These are phyloP conservation scores for Pythium aphanidermatum DNA, from an alignment of 352 stramenopile genomes.

Conservation along the genomic window DNA sequence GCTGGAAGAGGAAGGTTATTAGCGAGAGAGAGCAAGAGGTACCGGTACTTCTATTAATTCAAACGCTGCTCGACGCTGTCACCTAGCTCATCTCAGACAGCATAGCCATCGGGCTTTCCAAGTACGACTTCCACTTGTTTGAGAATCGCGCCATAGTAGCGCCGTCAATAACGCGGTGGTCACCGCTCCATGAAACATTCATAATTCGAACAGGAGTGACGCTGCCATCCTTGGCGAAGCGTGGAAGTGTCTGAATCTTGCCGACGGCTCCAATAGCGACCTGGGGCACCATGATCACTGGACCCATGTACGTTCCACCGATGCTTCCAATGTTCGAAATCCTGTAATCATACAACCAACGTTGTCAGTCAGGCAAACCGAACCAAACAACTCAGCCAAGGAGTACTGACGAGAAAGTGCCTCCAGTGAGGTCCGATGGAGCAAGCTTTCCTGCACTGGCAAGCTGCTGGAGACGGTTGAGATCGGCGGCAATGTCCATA, in stretches of 20 bases:
- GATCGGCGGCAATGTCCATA: conserved; percentile 73
- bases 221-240: conserved; percentile 85
- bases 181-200: conserved; percentile 96
- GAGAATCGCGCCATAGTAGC: conserved; percentile 97
- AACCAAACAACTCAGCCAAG: conserved; percentile 4
- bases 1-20: neutral
- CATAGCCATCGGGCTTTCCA: conserved; percentile 93
- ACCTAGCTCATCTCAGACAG: conserved; percentile 87
- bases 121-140: conserved; percentile 94
- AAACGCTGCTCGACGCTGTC: too few relatives aligned
- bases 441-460: conserved; percentile 72
- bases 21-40: too few relatives aligned
- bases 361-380: neutral
- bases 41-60: too few relatives aligned
- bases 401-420: conserved; percentile 85
- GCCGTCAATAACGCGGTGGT: conserved; percentile 98
- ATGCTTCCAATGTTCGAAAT: conserved; percentile 95
- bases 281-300: conserved; percentile 94
- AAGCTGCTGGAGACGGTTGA: conserved; percentile 87
- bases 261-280: conserved; percentile 97
- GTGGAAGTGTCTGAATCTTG: conserved; percentile 93
- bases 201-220: conserved; percentile 90
- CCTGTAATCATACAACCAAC: conserved; percentile 19
- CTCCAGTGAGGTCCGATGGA: conserved; percentile 83
- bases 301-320: conserved; percentile 96